Percentiles rank a stretch among this genome's conserved stretches.
Conservation (phyloP, 2,329 filamentous ascomycete species). For the Stromatinia cepivora region DNA sequence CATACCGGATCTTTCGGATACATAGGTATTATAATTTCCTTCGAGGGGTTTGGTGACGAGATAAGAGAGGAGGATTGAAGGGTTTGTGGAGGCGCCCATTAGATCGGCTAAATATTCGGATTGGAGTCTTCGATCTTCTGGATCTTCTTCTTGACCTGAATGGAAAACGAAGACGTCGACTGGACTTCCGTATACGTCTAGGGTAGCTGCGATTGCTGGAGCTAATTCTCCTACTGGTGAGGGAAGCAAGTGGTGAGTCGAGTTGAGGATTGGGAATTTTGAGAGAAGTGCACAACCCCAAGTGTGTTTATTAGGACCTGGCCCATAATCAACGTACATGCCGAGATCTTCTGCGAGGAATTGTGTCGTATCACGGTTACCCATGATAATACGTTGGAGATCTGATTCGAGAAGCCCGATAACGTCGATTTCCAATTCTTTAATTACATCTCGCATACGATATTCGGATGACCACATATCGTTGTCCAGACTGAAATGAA, state of each 20-base stretch:
- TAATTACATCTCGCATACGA: conserved; percentile 86
- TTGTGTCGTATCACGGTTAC: conserved; percentile 94
- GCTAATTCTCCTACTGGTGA: conserved; percentile 93
- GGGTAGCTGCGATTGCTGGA: conserved; percentile 93
- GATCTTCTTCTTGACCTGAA: conserved; percentile 95
- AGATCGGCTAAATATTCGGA: conserved; percentile 80
- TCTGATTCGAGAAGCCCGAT: conserved; percentile 93
- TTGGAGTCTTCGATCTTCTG: conserved; percentile 85
- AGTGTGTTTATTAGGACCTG: conserved; percentile 97
- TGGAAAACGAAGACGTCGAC: conserved; percentile 98
- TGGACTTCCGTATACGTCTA: conserved; percentile 85
- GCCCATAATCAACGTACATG: conserved; percentile 98
- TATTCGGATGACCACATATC: conserved; percentile 98
- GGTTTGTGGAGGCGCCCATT: conserved; percentile 80
- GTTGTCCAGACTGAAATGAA: conserved; percentile 97
- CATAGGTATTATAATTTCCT: conserved; percentile 97
- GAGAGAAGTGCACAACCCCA: conserved; percentile 93
- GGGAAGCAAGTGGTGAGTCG: conserved; percentile 90
- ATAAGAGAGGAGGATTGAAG: conserved; percentile 84
- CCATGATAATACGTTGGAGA: conserved; percentile 98
- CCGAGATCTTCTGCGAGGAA: conserved; percentile 93
- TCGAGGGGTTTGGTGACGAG: conserved; percentile 86
- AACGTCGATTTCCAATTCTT: conserved; percentile 95
- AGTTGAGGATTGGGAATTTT: conserved; percentile 97
- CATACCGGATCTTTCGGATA: conserved; percentile 85